phyloP scores from a whole-genome alignment of 768 basidiomycete genomes.

The Tylopilus balloui region DNA sequence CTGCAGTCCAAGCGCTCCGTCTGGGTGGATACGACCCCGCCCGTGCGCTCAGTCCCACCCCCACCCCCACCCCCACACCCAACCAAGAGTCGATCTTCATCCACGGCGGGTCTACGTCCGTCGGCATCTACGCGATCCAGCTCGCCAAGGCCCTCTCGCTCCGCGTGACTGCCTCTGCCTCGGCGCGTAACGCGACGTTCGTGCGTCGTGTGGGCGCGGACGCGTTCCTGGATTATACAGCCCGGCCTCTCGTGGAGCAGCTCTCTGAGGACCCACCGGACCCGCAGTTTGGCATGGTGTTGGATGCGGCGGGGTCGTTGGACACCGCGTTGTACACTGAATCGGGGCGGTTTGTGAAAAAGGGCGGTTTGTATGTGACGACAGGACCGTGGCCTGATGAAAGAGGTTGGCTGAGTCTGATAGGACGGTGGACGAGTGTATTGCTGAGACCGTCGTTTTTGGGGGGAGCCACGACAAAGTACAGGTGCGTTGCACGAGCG shows the following conservation, averaged over 20 bases:
- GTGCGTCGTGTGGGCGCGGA: slow-evolving; percentile 63
- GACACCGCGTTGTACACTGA: slow-evolving; percentile 48
- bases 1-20: slow-evolving; percentile 55
- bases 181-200: slow-evolving; percentile 53
- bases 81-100: slow-evolving; percentile 54
- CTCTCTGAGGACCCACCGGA: slow-evolving; percentile 43
- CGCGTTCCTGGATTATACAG: slow-evolving; percentile 63
- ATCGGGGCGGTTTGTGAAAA: slow-evolving; percentile 48
- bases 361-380: slow-evolving; percentile 49
- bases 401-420: slow-evolving; percentile 15
- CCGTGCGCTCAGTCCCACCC: not conserved
- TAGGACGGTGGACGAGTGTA: not conserved
- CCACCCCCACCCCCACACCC: not conserved
- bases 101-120: slow-evolving; percentile 65
- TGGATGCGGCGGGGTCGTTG: slow-evolving; percentile 53
- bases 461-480: slow-evolving; percentile 48
- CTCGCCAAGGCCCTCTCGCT: slow-evolving; percentile 63
- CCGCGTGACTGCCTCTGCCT: slow-evolving; percentile 55
- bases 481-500: slow-evolving; percentile 35
- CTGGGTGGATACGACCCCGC: slow-evolving; percentile 45
- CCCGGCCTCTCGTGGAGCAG: slow-evolving; percentile 43
- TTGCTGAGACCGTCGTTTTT: slow-evolving; percentile 41
- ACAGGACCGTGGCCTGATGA: slow-evolving; percentile 43
- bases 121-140: slow-evolving; percentile 70
- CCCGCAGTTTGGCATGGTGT: slow-evolving; percentile 51